Base-by-base conservation (phyloP, 495 filamentous ascomycete genomes). In the Aspergillus funiculosus region DNA sequence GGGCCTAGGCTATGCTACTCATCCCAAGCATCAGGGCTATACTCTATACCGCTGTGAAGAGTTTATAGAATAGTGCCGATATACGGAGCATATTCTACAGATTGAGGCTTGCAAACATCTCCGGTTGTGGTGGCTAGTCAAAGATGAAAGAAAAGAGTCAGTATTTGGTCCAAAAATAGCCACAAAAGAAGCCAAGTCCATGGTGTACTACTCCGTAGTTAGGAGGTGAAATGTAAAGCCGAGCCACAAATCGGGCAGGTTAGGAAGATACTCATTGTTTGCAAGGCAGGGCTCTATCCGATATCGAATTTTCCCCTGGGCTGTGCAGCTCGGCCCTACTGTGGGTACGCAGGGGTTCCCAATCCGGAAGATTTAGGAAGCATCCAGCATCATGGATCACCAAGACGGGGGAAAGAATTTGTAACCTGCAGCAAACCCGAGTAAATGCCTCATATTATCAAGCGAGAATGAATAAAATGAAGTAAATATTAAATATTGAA, bases 201-300 rank as follows among this genome's bases (percentile, higher is more conserved):
- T 7, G 8, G 19, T 35, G 41, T 21, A 35, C 21, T 38, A 25
- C 18, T 10, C n/a, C 21, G 19, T 11, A 10, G 35, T 22, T 21
- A 38, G 35, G 35, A n/a, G 35, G 18, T 37, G 14, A 18, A 43
- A 43, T 17, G 13, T 24, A 4, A 11, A 28, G 14, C 18, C 27
- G 48, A 48, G 51, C 53, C 53, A 52, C 53, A 43, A 35, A 48
- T 55, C 52, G 52, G 52, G 52, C 32, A 50, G 37, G 46, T 43
- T 54, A 54, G 52, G 51, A 48, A 31, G 32, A 32, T 42, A 39
- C 21, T 31, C 19, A 31, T 13, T 34, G 2, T 43, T 43, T 43
- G 36, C 14, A 41, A 39, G 39, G 21, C 34, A 40, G 31, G 42
- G 19, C 30, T 46, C 38, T 32, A 41, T 49, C 35, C 38, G 30